Evolutionary conservation across 305 asterid genomes (phyloP), one percentile per base, ranked within the genome.

Genomic region (Solanum hybrid): DNA sequence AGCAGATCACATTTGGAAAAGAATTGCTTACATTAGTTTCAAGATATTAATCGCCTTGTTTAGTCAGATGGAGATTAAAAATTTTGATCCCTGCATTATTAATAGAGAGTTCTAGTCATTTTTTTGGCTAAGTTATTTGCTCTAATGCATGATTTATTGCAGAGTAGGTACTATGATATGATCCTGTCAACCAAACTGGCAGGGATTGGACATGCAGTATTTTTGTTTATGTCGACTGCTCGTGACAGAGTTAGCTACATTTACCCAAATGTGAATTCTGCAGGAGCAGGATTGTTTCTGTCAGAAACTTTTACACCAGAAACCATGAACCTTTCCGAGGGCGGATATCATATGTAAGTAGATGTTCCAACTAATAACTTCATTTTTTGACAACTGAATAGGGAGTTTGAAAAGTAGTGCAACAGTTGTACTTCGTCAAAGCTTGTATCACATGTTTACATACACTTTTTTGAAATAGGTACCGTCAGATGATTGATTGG

Each of bases 231-330:
- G 98, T 90, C 98, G 8, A 93, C 94, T 29, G 98, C 98, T 34
- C 92, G 99, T 37, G 99, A 96, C 88, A 90, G 94, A 81, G 97
- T 94, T n/a, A 96, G 98, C 93, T 97, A 96, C 42, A 11, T 95
- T 75, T 97, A 97, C 92, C 99, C 99, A 4, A 95, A 97, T 36
- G 99, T 95, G 67, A 97, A 97, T 83, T 92, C 97, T 74, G 98
- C 96, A 5, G 99, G 98, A 24, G 97, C 99, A 28, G 98, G 98
- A 76, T 90, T 97, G 67, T 81, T 97, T 86, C 92, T 96, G 29
- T 92, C 97, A 8, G 94, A 97, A 89, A 93, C 95, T 5, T 96
- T 96, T 90, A 93, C 95, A 7, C 92, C 99, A 12, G 94, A 95
- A 2, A 94, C 88, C 89, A 10, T 69, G 31, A 97, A 94, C 92